These are phyloP conservation scores for Diplodia mutila DNA, from an alignment of 2,329 filamentous ascomycete genomes.

Conservation along the genomic window DNA sequence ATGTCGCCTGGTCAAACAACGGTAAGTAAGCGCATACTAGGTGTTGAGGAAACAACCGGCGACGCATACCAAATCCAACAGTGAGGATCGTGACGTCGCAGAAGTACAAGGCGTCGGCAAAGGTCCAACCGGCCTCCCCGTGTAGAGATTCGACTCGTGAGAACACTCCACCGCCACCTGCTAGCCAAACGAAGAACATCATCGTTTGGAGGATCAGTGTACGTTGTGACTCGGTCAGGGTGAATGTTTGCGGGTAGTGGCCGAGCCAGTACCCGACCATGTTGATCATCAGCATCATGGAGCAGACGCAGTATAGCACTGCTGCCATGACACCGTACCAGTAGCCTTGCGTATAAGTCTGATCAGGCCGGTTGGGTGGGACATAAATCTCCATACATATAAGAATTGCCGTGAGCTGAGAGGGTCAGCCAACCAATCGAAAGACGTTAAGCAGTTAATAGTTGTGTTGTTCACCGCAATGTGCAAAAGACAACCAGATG, in stretches of 20 bases:
- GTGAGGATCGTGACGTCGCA: slow-evolving; percentile 49
- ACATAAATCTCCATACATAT: slow-evolving; percentile 67
- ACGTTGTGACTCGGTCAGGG: slow-evolving; percentile 76
- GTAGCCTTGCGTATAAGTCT: slow-evolving; percentile 77
- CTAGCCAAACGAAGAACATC: slow-evolving; percentile 78
- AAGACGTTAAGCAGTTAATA: too few relatives aligned
- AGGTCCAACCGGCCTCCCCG: slow-evolving; percentile 63
- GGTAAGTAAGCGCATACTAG: neutral
- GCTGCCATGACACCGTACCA: slow-evolving; percentile 85
- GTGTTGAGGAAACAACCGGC: neutral
- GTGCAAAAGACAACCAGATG: neutral
- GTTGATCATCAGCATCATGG: slow-evolving; percentile 76
- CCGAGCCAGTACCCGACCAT: slow-evolving; percentile 75
- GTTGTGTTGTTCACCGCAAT: neutral
- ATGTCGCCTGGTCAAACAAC: slow-evolving; percentile 50
- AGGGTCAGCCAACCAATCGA: neutral
- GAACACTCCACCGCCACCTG: slow-evolving; percentile 77
- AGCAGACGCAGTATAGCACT: slow-evolving; percentile 76
- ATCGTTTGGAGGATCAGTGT: slow-evolving; percentile 92
- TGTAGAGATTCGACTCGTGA: slow-evolving; percentile 62
- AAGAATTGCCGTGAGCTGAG: slow-evolving; percentile 67
- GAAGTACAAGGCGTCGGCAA: slow-evolving; percentile 67
- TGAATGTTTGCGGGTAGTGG: slow-evolving; percentile 79
- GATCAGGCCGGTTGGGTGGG: slow-evolving; percentile 49
- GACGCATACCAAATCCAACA: slow-evolving; percentile 38